Evolutionary conservation across 1,139 yeast species (phyloP), one percentile per base, ranked within the genome.

Genomic region (Arxiozyma bovina): DNA sequence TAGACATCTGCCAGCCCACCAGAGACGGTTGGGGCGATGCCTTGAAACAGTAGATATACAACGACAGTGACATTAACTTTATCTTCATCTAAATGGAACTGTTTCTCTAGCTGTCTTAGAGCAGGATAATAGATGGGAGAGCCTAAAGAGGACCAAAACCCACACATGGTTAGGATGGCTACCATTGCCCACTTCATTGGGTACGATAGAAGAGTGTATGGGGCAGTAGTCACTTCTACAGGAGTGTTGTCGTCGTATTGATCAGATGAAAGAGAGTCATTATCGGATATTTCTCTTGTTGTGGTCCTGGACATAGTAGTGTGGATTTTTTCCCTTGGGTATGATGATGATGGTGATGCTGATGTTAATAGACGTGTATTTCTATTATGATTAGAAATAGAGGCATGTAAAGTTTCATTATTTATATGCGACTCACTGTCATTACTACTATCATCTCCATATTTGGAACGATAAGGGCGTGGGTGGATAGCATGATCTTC

Each of bases 31-130:
- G 96, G 96, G 0, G 85, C 74, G 0, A 84, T 61, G 1, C 90
- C 93, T 67, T 88, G 96, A 55, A 83, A 78, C 4, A 85, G 67
- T 21, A 87, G 74, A 63, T 87, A 87, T 0, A 84, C 80, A 17
- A 88, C 90, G 30, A 88, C 83, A 0, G 93, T 77, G 41, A 85
- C 63, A 65, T 87, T 87, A 50, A 82, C 80, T 55, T 74, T 65
- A 50, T 80, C 82, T 20, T 79, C 77, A n/a, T 81, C 68, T 5
- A 82, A 77, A 48, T 75, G 55, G 61, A 87, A 85, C 42, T 78
- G 70, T 1, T 68, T 61, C 23, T 80, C 77, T n/a, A 88, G 66
- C 34, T 74, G 66, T 53, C 57, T 61, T 34, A 67, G 54, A 9
- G 70, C 70, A 4, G 70, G 70, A 57, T 67, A 67, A 52, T 66